These are phyloP conservation scores for Fusarium nisikadoi DNA, from an alignment of 2,329 filamentous ascomycete species.

Conservation along the genomic window DNA sequence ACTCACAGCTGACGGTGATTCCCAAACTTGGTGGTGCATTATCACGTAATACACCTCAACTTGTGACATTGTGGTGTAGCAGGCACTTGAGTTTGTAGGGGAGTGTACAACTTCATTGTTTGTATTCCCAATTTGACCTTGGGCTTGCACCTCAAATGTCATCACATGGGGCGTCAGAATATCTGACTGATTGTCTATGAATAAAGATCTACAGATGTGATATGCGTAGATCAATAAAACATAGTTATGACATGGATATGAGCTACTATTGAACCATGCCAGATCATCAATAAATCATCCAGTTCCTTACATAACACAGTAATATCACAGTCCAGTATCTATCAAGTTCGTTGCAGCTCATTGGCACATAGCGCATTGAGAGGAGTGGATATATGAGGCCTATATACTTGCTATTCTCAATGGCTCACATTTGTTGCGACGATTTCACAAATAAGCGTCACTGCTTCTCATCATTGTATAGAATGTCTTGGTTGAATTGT, in stretches of 20 bases:
- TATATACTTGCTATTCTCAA: background rate
- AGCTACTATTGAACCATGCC: background rate
- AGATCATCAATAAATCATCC: background rate
- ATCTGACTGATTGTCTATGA: background rate
- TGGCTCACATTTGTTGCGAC: background rate
- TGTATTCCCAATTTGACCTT: background rate
- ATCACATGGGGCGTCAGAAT: background rate
- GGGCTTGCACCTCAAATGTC: background rate
- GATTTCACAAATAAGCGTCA: background rate
- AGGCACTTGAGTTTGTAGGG: background rate
- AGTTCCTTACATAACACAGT: background rate
- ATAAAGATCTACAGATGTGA: background rate
- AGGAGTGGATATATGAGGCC: background rate
- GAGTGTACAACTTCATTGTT: background rate
- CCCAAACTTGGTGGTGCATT: background rate
- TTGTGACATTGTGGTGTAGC: background rate
- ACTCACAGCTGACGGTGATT: constrained; percentile 13
- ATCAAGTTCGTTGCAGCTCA: background rate
- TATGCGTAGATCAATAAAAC: background rate
- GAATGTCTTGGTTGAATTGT: background rate
- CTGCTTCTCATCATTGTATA: background rate
- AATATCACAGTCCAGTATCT: background rate
- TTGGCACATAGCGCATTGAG: background rate
- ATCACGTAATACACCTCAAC: constrained; percentile 1
- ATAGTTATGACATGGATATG: background rate